phyloP scores from a whole-genome alignment of 75 land plant genomes.

The Cryptomeria japonica region DNA sequence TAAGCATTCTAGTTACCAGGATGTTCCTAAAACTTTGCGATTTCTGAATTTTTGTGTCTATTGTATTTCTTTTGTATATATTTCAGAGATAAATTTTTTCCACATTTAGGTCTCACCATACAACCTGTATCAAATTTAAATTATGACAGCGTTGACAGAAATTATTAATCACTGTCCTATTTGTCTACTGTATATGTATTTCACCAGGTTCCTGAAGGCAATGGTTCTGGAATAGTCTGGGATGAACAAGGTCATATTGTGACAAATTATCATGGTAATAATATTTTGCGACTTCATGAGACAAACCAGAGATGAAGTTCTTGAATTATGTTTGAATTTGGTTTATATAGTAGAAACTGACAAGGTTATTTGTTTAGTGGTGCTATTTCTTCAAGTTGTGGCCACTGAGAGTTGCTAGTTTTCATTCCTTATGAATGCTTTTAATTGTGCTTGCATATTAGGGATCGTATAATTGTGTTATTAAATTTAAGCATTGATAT shows the following conservation, averaged over 20 bases:
- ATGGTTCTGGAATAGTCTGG: constrained; percentile 97
- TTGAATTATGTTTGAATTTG: background rate
- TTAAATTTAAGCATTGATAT: background rate
- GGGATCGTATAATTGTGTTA: background rate
- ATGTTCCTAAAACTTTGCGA: background rate
- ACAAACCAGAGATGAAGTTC: background rate
- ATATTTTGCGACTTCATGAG: background rate
- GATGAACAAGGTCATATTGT: constrained; percentile 86
- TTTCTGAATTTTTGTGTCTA: background rate
- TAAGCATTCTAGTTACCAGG: background rate
- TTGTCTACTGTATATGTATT: background rate
- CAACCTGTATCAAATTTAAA: background rate
- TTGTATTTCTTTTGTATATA: background rate
- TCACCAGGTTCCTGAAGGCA: constrained; percentile 91
- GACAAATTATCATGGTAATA: constrained; percentile 90
- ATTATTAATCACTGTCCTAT: background rate
- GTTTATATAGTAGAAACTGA: background rate
- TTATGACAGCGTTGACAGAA: background rate
- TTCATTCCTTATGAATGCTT: background rate
- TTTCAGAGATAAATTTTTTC: background rate
- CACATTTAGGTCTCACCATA: background rate
- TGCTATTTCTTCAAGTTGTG: background rate
- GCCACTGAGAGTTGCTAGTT: background rate
- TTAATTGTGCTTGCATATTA: background rate
- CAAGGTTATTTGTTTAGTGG: background rate